Evolutionary conservation across 2,329 filamentous ascomycete genomes (phyloP).

Genomic region (Apiospora pterosperma): DNA sequence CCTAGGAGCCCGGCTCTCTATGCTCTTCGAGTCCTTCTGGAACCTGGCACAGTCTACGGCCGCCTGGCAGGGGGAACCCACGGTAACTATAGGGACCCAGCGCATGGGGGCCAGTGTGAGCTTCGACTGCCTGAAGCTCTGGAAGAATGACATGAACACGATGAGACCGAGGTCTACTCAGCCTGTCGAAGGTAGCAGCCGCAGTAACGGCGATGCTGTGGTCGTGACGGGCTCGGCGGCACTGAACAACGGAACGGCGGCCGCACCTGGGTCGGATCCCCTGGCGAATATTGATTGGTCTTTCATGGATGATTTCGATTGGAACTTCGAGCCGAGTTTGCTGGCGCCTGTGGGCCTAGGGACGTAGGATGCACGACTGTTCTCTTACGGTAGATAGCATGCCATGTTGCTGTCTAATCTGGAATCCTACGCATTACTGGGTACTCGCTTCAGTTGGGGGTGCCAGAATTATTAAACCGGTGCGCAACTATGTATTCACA

Average conservation of each 20-base stretch:
- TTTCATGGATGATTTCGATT: constrained; percentile 31
- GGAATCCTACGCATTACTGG: too few species aligned
- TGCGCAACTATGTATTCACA: too few species aligned
- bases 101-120: constrained; percentile 47
- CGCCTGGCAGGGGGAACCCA: constrained; percentile 35
- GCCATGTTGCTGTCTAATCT: too few species aligned
- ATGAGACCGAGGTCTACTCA: constrained; percentile 6
- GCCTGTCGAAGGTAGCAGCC: not conserved
- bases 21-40: constrained; percentile 47
- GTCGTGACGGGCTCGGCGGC: not conserved
- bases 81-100: constrained; percentile 37
- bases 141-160: constrained; percentile 30
- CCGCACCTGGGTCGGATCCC: constrained; percentile 8
- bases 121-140: constrained; percentile 47
- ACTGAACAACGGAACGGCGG: not conserved
- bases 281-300: constrained; percentile 28
- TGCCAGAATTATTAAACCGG: too few species aligned
- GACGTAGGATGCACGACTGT: too few species aligned
- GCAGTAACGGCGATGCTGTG: not conserved
- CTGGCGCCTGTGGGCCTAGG: constrained; percentile 6
- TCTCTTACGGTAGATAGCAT: too few species aligned
- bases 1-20: constrained; percentile 40
- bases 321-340: constrained; percentile 21
- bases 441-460: too few species aligned
- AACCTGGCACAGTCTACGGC: constrained; percentile 25